phyloP scores from a whole-genome alignment of 257 asterid genomes.

The Echium plantagineum region DNA sequence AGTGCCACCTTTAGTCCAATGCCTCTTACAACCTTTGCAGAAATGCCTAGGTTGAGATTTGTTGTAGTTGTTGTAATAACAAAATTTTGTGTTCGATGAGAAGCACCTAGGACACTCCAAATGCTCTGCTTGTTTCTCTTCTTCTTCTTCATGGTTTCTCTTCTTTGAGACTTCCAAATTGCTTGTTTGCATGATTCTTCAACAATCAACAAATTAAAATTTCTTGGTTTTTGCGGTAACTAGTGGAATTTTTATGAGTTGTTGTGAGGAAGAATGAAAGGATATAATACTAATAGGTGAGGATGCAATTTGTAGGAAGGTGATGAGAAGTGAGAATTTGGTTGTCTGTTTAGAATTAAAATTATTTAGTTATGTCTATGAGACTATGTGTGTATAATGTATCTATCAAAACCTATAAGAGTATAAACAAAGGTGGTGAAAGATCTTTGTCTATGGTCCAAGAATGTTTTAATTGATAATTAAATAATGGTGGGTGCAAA shows the following conservation, averaged over 20 bases:
- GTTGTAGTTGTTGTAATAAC: slow-evolving; percentile 23
- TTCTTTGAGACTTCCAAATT: not conserved
- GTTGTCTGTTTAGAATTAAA: not conserved
- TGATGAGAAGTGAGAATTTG: not conserved
- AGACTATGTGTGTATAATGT: not conserved
- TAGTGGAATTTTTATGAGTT: not conserved
- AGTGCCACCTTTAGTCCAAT: slow-evolving; percentile 25
- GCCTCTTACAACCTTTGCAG: slow-evolving; percentile 22
- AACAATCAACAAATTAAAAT: not conserved
- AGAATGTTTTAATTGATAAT: not conserved
- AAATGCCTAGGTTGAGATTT: slow-evolving; percentile 25
- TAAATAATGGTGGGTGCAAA: not conserved
- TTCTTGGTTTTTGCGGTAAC: not conserved
- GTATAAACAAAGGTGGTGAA: not conserved
- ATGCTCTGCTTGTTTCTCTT: slow-evolving; percentile 2
- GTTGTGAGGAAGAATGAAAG: not conserved
- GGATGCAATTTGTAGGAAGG: not conserved
- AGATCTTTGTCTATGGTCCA: not conserved
- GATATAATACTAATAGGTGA: not conserved
- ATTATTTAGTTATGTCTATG: not conserved
- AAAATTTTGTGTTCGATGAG: slow-evolving; percentile 17
- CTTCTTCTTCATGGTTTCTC: not conserved
- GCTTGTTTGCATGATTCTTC: not conserved
- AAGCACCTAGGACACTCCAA: slow-evolving; percentile 22
- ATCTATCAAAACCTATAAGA: not conserved